Percentiles rank a stretch among this genome's conserved stretches.
These are phyloP conservation scores for Xylaria palmicola DNA, from an alignment of 495 filamentous ascomycete genomes.

Conservation along the genomic window DNA sequence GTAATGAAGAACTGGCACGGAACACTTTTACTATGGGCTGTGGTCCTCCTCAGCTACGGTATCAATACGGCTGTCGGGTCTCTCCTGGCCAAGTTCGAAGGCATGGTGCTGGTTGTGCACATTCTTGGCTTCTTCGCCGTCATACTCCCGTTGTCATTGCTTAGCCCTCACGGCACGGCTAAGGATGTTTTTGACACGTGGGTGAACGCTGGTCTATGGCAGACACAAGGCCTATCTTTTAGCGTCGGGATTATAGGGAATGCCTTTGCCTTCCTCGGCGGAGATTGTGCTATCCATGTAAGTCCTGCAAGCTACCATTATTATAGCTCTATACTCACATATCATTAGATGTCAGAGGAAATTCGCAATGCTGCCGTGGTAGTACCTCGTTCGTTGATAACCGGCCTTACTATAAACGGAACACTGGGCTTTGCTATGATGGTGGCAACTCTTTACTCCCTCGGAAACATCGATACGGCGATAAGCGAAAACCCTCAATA, in stretches of 20 bases:
- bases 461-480: constrained; percentile 48
- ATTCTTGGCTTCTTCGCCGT: constrained; percentile 60
- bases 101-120: constrained; percentile 59
- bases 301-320: constrained; percentile 2
- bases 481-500: constrained; percentile 41
- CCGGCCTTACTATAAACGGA: constrained; percentile 49
- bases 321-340: not conserved
- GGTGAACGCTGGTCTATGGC: constrained; percentile 57
- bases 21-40: constrained; percentile 56
- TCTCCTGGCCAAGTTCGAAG: constrained; percentile 57
- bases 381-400: constrained; percentile 56
- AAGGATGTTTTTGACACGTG: constrained; percentile 54
- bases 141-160: constrained; percentile 55
- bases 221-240: constrained; percentile 49
- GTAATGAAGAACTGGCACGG: constrained; percentile 59
- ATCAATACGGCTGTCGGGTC: constrained; percentile 59
- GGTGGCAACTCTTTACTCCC: constrained; percentile 52
- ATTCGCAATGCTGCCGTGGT: constrained; percentile 55
- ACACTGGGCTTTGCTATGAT: constrained; percentile 53
- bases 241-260: constrained; percentile 53
- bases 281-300: constrained; percentile 55
- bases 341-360: constrained; percentile 53
- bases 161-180: constrained; percentile 46
- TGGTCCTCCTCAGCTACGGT: constrained; percentile 48
- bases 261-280: constrained; percentile 46